A percentile compares a stretch with the other conserved stretches of the same genome.
These are phyloP conservation scores for Sordaria brevicollis DNA, from an alignment of 495 filamentous ascomycete genomes.

Conservation along the genomic window DNA sequence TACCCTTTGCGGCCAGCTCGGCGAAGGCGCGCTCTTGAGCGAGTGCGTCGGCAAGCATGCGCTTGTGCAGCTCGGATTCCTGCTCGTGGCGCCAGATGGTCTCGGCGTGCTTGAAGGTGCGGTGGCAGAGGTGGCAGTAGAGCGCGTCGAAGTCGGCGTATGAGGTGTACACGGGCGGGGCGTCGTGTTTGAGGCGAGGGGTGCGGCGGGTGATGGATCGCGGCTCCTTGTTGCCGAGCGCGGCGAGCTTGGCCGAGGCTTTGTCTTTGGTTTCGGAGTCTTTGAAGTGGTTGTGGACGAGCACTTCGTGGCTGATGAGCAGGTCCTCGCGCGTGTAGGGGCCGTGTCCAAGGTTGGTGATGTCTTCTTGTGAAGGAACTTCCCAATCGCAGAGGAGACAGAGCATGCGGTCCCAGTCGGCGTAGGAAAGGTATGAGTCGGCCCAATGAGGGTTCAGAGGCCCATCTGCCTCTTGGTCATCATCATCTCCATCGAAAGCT, in stretches of 20 bases:
- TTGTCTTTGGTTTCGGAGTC: slow-evolving; percentile 21
- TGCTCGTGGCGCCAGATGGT: slow-evolving; percentile 70
- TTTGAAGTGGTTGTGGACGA: slow-evolving; percentile 16
- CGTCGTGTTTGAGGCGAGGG: slow-evolving; percentile 15
- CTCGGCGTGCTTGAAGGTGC: slow-evolving; percentile 57
- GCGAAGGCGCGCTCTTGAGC: slow-evolving; percentile 45
- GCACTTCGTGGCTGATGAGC: slow-evolving; percentile 21
- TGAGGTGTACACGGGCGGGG: slow-evolving; percentile 29
- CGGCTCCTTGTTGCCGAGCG: slow-evolving; percentile 14
- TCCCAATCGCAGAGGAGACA: slow-evolving; percentile 25
- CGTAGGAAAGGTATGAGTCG: slow-evolving; percentile 22
- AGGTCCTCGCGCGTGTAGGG: slow-evolving; percentile 17
- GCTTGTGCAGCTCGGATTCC: slow-evolving; percentile 60
- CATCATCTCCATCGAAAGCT: slow-evolving; percentile 2
- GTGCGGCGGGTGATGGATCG: slow-evolving; percentile 16
- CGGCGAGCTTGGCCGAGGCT: slow-evolving; percentile 21
- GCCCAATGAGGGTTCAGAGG: slow-evolving; percentile 11
- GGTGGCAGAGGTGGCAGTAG: slow-evolving; percentile 69
- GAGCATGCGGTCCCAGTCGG: slow-evolving; percentile 21
- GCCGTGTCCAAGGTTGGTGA: slow-evolving; percentile 10
- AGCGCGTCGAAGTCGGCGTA: slow-evolving; percentile 61
- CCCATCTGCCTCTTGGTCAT: slow-evolving; percentile 9
- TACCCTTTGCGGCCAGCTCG: slow-evolving; percentile 47
- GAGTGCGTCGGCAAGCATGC: slow-evolving; percentile 54
- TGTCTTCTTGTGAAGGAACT: slow-evolving; percentile 10